Percentiles rank a stretch among this genome's conserved stretches.
Conservation (phyloP, 495 filamentous ascomycete genomes). For the Cercophora scortea region DNA sequence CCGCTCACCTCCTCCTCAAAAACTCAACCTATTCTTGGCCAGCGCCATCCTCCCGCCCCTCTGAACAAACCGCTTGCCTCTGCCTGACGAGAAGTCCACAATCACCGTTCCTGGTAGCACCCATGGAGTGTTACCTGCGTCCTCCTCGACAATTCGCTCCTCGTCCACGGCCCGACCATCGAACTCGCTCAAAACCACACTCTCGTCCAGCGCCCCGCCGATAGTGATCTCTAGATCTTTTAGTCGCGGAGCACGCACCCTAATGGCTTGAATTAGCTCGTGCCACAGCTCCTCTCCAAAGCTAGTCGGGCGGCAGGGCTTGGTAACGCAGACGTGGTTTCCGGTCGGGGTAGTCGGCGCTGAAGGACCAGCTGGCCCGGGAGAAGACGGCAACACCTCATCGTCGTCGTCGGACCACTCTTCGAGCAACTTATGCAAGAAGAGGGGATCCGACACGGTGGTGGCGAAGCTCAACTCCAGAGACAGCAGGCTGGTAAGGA, state of each 20-base stretch:
- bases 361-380: too few species aligned
- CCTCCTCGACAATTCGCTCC: too few species aligned
- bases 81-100: too few species aligned
- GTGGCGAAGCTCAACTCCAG: slow-evolving; percentile 17
- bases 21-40: too few species aligned
- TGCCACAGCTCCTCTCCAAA: slow-evolving; percentile 10
- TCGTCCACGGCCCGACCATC: neutral
- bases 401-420: neutral
- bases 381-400: too few species aligned
- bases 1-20: too few species aligned
- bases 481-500: slow-evolving; percentile 7
- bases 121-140: too few species aligned
- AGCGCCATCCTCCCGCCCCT: too few species aligned
- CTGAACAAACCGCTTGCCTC: too few species aligned
- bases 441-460: slow-evolving; percentile 14
- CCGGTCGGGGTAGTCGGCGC: too few species aligned
- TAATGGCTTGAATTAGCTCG: slow-evolving; percentile 2
- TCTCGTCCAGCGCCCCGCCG: slow-evolving; percentile 2
- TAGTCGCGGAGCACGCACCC: neutral
- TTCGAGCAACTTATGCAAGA: slow-evolving; percentile 3
- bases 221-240: slow-evolving; percentile 9
- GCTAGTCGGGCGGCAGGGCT: neutral
- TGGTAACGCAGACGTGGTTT: neutral
- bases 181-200: neutral
- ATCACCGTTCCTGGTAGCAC: too few species aligned